A percentile compares a stretch with the other conserved stretches of the same genome.
Conservation (phyloP, 805 yeast species). For the Sungouiella blattae region DNA sequence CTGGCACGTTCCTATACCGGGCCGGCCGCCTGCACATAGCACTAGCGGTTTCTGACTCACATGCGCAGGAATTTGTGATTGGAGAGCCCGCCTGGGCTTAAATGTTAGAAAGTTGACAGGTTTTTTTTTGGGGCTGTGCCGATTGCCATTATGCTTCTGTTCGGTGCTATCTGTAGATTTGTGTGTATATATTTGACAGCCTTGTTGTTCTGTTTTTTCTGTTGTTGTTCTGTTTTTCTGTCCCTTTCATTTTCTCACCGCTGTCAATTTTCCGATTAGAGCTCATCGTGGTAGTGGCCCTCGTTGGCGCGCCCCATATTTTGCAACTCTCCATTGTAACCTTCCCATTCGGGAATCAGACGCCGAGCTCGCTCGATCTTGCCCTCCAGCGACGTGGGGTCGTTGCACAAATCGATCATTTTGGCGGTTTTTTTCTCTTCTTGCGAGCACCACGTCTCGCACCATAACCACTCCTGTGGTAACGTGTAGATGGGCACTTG, state of each 20-base stretch:
- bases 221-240: no score
- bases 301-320: conserved; percentile 3
- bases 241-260: no score
- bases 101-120: no score
- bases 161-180: no score
- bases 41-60: no score
- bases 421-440: conserved; percentile 59
- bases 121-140: no score
- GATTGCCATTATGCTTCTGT: no score
- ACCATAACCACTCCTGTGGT: conserved; percentile 88
- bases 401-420: conserved; percentile 80
- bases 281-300: conserved; percentile 12
- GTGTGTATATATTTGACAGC: no score
- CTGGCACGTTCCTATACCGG: conserved; percentile 2
- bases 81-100: no score
- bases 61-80: no score
- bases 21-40: conserved; percentile 6
- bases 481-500: conserved; percentile 65
- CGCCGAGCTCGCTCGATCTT: conserved; percentile 73
- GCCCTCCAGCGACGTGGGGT: conserved; percentile 78
- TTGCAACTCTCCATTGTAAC: conserved; percentile 55
- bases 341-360: conserved; percentile 74
- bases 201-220: no score
- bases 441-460: conserved; percentile 88
- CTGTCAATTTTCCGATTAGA: conserved; percentile 1